phyloP scores from a whole-genome alignment of 2,329 filamentous ascomycete species.

The Nigrospora osmanthi region DNA sequence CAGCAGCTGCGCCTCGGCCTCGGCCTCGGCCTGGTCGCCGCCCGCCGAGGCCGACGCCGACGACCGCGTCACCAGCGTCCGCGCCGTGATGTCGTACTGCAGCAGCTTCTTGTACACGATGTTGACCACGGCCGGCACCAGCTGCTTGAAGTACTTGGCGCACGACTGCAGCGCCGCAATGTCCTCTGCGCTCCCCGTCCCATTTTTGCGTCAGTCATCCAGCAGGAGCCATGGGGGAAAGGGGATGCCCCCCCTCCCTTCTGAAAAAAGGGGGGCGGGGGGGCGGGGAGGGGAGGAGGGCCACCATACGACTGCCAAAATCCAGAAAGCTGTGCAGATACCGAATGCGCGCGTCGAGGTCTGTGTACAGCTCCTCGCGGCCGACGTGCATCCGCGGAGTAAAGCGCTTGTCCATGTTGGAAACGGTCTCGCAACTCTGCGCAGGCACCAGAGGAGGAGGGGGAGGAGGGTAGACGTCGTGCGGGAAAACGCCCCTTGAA shows the following conservation, averaged over 20 bases:
- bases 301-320: slow-evolving; percentile 56
- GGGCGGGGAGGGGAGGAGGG: not conserved
- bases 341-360: slow-evolving; percentile 59
- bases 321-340: slow-evolving; percentile 73
- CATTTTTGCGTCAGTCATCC: too few species aligned
- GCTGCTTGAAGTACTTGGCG: slow-evolving; percentile 70
- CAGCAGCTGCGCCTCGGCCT: slow-evolving; percentile 30
- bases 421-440: too few species aligned
- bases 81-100: slow-evolving; percentile 73
- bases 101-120: slow-evolving; percentile 79
- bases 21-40: too few species aligned
- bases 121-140: slow-evolving; percentile 77
- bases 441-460: too few species aligned
- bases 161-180: slow-evolving; percentile 63
- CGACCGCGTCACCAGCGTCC: slow-evolving; percentile 59
- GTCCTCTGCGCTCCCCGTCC: slow-evolving; percentile 49
- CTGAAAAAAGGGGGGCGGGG: too few species aligned
- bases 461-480: too few species aligned
- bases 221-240: too few species aligned
- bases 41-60: slow-evolving; percentile 22
- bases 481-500: too few species aligned
- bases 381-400: slow-evolving; percentile 49
- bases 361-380: slow-evolving; percentile 64
- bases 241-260: too few species aligned
- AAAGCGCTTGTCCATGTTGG: too few species aligned